Evolutionary conservation across 129 eudicot genomes (phyloP).

Genomic region (Escallonia herrerae): DNA sequence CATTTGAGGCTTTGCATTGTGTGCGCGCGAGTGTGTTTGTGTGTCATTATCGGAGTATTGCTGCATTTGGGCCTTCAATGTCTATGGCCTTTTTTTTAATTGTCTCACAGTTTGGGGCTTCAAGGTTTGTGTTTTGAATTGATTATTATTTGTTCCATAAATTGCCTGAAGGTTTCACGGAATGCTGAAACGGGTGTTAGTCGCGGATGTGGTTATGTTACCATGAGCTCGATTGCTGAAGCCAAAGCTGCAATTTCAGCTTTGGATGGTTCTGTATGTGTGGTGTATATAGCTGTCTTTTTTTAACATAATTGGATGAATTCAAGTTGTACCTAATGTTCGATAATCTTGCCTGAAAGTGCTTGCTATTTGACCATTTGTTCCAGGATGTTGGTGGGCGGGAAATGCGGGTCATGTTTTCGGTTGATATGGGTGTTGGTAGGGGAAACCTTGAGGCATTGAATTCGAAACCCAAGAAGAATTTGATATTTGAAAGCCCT

Average conservation of each 20-base stretch:
- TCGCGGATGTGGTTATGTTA: conserved; percentile 45
- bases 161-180: conserved; percentile 28
- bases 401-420: conserved; percentile 40
- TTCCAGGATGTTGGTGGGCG: conserved; percentile 45
- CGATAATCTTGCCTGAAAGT: background rate
- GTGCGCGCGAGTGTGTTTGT: no score
- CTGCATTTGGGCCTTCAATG: no score
- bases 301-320: no score
- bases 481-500: conserved; percentile 35
- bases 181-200: conserved; percentile 37
- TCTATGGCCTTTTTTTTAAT: no score
- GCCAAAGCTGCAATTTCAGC: conserved; percentile 47
- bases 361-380: background rate
- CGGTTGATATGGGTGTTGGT: conserved; percentile 26
- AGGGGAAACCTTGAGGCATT: conserved; percentile 21
- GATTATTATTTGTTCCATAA: background rate
- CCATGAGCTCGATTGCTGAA: conserved; percentile 37
- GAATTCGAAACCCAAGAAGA: conserved; percentile 28
- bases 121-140: background rate
- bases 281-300: no score
- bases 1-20: no score
- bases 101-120: no score
- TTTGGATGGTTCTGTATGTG: conserved; percentile 43
- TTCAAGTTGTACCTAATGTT: no score
- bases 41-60: no score